Conservation (phyloP, 768 basidiomycete species). For the Gelatoporia subvermispora region DNA sequence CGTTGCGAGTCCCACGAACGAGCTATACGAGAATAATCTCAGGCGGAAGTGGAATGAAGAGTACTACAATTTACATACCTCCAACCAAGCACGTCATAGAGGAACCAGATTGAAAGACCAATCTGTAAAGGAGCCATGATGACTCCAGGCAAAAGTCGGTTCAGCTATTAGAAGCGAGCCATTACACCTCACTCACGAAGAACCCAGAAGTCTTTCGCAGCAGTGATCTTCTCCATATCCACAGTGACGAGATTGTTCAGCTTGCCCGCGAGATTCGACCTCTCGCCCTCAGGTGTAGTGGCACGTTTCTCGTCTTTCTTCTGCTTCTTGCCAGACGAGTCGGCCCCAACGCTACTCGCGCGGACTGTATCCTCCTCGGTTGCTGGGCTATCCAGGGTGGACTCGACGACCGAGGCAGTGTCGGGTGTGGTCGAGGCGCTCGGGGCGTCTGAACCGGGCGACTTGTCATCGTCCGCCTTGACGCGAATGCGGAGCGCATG, state of each 20-base stretch:
- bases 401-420: not conserved
- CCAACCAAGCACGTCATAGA: slow-evolving; percentile 42
- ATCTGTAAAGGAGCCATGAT: slow-evolving; percentile 38
- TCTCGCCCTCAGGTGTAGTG: not conserved
- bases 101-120: slow-evolving; percentile 33
- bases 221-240: slow-evolving; percentile 28
- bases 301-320: slow-evolving; percentile 6
- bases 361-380: slow-evolving; percentile 14
- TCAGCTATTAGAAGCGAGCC: not conserved
- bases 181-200: not conserved
- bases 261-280: not conserved
- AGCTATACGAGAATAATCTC: slow-evolving; percentile 7
- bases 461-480: slow-evolving; percentile 29
- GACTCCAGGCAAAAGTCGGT: slow-evolving; percentile 3
- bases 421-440: no score
- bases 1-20: slow-evolving; percentile 39
- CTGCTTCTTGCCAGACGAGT: slow-evolving; percentile 1
- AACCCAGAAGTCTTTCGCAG: not conserved
- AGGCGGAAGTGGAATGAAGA: not conserved
- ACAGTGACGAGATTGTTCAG: slow-evolving; percentile 31
- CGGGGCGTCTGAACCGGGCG: not conserved
- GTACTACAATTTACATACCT: slow-evolving; percentile 20
- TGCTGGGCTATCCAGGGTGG: no score
- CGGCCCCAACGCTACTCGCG: slow-evolving; percentile 10
- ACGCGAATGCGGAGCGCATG: slow-evolving; percentile 49